phyloP scores from a whole-genome alignment of 2,329 filamentous ascomycete genomes.

The Alternaria incomplexa region DNA sequence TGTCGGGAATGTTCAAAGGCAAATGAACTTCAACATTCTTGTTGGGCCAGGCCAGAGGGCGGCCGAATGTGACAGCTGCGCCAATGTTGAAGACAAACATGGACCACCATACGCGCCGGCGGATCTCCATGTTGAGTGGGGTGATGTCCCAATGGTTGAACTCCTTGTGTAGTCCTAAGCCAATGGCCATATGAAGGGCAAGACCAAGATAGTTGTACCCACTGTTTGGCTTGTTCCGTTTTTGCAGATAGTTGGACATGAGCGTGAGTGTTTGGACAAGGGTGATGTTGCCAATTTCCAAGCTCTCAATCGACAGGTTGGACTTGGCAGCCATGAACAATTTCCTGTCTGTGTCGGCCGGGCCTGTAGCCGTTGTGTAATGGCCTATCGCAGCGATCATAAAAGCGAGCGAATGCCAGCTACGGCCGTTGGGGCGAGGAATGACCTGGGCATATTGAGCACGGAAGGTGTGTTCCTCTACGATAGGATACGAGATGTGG shows the following conservation, averaged over 20 bases:
- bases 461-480: conserved; percentile 56
- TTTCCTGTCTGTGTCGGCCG: neutral
- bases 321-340: conserved; percentile 44
- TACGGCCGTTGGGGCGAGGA: conserved; percentile 42
- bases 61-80: conserved; percentile 59
- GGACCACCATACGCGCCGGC: conserved; percentile 46
- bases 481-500: conserved; percentile 55
- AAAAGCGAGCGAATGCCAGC: conserved; percentile 11
- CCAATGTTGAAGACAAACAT: conserved; percentile 57
- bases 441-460: conserved; percentile 55
- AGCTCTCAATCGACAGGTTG: conserved; percentile 54
- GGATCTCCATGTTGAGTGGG: conserved; percentile 45
- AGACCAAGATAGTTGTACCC: conserved; percentile 58
- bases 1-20: conserved; percentile 10
- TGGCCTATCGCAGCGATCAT: neutral
- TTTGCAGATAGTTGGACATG: conserved; percentile 58
- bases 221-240: conserved; percentile 59
- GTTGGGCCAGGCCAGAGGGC: conserved; percentile 45
- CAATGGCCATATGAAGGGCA: conserved; percentile 58
- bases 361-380: neutral
- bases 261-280: conserved; percentile 57
- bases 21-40: conserved; percentile 15
- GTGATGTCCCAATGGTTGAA: conserved; percentile 56
- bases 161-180: conserved; percentile 58
- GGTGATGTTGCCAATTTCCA: conserved; percentile 58